These are phyloP conservation scores for Saccharum hybrid DNA, from an alignment of 202 grass and related monocot genomes.

Conservation along the genomic window DNA sequence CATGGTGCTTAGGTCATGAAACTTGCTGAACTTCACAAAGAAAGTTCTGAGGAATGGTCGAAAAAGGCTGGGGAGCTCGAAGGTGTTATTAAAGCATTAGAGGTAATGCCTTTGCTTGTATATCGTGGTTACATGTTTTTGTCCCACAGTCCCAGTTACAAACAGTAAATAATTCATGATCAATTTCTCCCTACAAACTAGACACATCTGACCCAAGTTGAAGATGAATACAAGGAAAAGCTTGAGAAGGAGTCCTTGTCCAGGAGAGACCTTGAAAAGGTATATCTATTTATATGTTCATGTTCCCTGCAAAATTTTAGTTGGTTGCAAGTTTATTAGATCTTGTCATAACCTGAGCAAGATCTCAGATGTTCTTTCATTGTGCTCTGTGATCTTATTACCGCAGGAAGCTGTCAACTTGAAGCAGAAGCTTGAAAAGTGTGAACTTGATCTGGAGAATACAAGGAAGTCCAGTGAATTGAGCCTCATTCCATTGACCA, in stretches of 20 bases:
- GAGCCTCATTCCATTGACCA: slow-evolving; percentile 64
- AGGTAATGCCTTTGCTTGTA: slow-evolving; percentile 60
- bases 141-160: background rate
- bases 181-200: slow-evolving; percentile 54
- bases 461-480: slow-evolving; percentile 81
- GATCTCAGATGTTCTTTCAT: slow-evolving; percentile 10
- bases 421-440: slow-evolving; percentile 85
- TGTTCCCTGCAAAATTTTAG: slow-evolving; percentile 18
- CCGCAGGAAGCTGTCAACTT: slow-evolving; percentile 69
- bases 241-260: slow-evolving; percentile 74
- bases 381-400: slow-evolving; percentile 27
- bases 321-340: slow-evolving; percentile 27
- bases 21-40: slow-evolving; percentile 90
- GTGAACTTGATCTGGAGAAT: slow-evolving; percentile 85
- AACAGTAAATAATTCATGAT: background rate
- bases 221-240: slow-evolving; percentile 95
- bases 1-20: slow-evolving; percentile 70
- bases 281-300: slow-evolving; percentile 41
- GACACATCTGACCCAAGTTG: slow-evolving; percentile 88
- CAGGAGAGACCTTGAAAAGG: slow-evolving; percentile 77
- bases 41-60: slow-evolving; percentile 92
- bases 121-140: background rate
- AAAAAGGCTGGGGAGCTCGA: slow-evolving; percentile 92
- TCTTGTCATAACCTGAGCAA: background rate
- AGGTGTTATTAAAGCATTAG: slow-evolving; percentile 99